These are phyloP conservation scores for Phaeodactylum tricornutum DNA, from an alignment of 108 stramenopile species.

Conservation along the genomic window DNA sequence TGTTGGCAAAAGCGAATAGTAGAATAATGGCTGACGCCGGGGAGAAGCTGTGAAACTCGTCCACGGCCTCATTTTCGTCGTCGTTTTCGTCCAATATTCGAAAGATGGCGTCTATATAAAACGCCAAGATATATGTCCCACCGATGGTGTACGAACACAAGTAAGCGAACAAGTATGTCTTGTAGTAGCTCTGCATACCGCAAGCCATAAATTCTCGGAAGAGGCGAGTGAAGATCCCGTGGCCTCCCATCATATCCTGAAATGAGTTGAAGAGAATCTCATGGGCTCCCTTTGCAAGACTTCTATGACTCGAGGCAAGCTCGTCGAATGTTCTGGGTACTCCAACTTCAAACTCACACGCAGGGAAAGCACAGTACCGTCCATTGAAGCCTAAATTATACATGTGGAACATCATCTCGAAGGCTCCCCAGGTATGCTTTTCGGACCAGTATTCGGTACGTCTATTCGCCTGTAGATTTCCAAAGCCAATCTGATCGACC, in stretches of 20 bases:
- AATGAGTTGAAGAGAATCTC: conserved; percentile 1
- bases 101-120: neutral
- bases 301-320: conserved; percentile 1
- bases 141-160: neutral
- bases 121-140: neutral
- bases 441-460: conserved; percentile 1
- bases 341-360: conserved; percentile 6
- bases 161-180: neutral
- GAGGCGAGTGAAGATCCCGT: neutral
- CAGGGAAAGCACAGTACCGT: conserved; percentile 4
- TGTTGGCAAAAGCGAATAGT: too few species aligned
- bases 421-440: conserved; percentile 1
- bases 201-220: neutral
- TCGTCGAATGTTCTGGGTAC: conserved; percentile 7
- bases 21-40: too few species aligned
- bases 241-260: neutral
- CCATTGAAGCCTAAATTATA: conserved; percentile 5
- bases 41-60: too few species aligned
- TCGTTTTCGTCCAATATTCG: too few species aligned
- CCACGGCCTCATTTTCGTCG: too few species aligned
- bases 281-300: conserved; percentile 1
- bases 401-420: conserved; percentile 5
- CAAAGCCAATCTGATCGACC: neutral
- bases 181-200: neutral
- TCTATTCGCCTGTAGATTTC: neutral